Evolutionary conservation across 148 eudicot species (phyloP).

Genomic region (Chenopodium suecicum): DNA sequence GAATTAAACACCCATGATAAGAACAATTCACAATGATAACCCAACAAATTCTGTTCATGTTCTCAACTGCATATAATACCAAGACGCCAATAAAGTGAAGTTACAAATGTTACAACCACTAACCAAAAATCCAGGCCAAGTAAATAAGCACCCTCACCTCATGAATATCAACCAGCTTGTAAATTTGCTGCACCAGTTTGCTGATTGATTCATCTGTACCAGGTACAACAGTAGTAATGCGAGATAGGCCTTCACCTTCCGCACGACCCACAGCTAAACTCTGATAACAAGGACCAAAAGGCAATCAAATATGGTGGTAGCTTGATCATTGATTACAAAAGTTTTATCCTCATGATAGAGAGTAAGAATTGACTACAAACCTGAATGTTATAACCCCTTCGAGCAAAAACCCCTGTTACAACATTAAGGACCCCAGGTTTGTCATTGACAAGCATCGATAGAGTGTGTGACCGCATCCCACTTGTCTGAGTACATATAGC

Average conservation of each 20-base stretch:
- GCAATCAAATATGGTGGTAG: constrained; percentile 13
- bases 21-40: background rate
- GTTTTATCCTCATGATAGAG: background rate
- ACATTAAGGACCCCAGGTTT: constrained; percentile 65
- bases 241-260: constrained; percentile 42
- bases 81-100: background rate
- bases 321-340: background rate
- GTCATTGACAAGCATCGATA: constrained; percentile 45
- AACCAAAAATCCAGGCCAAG: background rate
- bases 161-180: constrained; percentile 65
- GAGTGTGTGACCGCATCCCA: constrained; percentile 48
- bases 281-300: constrained; percentile 39
- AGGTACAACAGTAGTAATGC: constrained; percentile 52
- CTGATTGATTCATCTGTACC: constrained; percentile 48
- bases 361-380: constrained; percentile 28
- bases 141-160: constrained; percentile 49
- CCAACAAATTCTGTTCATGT: background rate
- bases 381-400: constrained; percentile 88
- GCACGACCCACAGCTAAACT: constrained; percentile 83
- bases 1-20: background rate
- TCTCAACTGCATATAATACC: background rate
- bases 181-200: constrained; percentile 50
- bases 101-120: background rate
- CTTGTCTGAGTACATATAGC: constrained; percentile 35
- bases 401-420: constrained; percentile 79